Base-by-base conservation (phyloP, 768 basidiomycete species). In the Fomitopsis pulvina region DNA sequence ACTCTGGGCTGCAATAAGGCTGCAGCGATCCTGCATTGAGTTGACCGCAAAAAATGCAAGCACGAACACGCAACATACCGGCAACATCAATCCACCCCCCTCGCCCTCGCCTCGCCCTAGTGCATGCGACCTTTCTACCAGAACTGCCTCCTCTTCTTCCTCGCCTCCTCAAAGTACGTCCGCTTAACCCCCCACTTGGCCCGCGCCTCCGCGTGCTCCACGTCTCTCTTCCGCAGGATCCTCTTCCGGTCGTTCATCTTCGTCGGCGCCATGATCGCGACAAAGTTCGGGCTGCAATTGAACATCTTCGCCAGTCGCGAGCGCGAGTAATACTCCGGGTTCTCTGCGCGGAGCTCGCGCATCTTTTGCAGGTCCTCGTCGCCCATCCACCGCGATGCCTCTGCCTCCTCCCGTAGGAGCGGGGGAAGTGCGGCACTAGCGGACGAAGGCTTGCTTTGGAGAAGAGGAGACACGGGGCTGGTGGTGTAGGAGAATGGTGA, bases 301-400 rank as follows among this genome's bases (percentile, higher is more conserved):
- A 92, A 93, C 74, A 78, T 80, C 62, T 77, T 75, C 25, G 91
- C 88, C n/a, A 92, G 75, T 63, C 72, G 76, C 50, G 68, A 67
- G 39, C 83, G 75, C 48, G 82, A 85, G 66, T 83, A 85, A 28
- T 63, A 69, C 5, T 58, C 60, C 0, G 87, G 87, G 61, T 88
- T 68, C 47, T 69, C 68, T 44, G 62, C 66, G 46, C 89, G 73
- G 44, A 92, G 73, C 20, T 72, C 56, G 30, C 76, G 75, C 42
- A 92, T 78, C 57, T 79, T 71, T 37, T 68, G 71, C 12, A 90
- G 64, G 41, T 72, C 68, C 46, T 77, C 76, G 40, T 75, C 75
- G 0, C 78, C 74, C 48, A 79, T 64, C 32, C 75, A 79, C 42
- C 58, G 59, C 22, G 68, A 66, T 38, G 59, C 58, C 21, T 61